Evolutionary conservation across 805 yeast genomes (phyloP), one percentile per base, ranked within the genome.

Genomic region (baker's yeast (Saccharomyces cerevisiae)): DNA sequence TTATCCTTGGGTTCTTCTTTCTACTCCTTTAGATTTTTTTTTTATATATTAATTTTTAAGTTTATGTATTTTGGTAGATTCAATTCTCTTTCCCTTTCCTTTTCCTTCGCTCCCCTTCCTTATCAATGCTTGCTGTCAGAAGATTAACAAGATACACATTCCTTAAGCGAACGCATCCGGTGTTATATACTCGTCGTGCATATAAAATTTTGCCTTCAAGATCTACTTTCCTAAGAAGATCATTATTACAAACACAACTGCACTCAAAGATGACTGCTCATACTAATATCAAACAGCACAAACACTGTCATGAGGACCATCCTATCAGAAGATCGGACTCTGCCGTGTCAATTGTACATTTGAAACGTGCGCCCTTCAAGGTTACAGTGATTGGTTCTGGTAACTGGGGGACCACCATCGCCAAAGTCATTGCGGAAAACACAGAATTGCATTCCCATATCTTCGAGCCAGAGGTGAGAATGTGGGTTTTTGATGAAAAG

Each of bases 341-440:
- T 10, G 27, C 54, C 22, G 52, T 41, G 51, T 51, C 43, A 59
- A 53, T 47, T 51, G 49, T 53, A 10, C 47, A 46, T 27, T 26
- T 54, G 24, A 30, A 50, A 13, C 48, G 55, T n/a, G 36, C 63
- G 27, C 79, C 78, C 24, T 82, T 75, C 73, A 79, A 76, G 65
- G 78, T 84, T 47, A 78, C 90, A 46, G 88, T 90, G 52, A 84
- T 92, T 60, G 99, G 98, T 41, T 89, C 97, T 30, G 99, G 98
- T 68, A 92, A 92, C 74, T 92, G 99, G 86, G 99, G 99, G 59
- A 89, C 97, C 48, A 92, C 97, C 17, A 90, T 92, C 54, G 97
- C 98, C 59, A 92, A 94, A 71, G 89, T 92, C 51, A 83, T 90
- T 27, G 92, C 97, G 41, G 97, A 94, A 73, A 90, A 89, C 71